Percentiles rank a stretch among this genome's conserved stretches.
Conservation (phyloP, 441 rosid genomes). For the Monsonia emarginata region DNA sequence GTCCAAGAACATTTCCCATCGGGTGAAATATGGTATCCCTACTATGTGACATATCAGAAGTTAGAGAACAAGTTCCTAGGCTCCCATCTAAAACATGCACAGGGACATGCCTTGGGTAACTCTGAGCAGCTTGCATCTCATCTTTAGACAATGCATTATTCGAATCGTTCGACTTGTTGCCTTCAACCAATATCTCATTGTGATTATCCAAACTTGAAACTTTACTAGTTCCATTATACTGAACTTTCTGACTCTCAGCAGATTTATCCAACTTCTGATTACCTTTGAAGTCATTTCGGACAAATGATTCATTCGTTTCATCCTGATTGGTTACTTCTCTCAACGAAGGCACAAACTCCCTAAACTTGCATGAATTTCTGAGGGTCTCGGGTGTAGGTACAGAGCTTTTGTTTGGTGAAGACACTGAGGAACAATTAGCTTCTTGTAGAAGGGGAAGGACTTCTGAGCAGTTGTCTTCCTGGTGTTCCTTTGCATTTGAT, state of each 20-base stretch:
- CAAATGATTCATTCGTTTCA: conserved; percentile 23
- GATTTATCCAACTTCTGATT: conserved; percentile 29
- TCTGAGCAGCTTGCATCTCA: conserved; percentile 41
- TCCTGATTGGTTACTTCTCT: conserved; percentile 35
- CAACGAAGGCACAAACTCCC: conserved; percentile 41
- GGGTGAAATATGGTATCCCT: conserved; percentile 47
- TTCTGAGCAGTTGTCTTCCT: conserved; percentile 58
- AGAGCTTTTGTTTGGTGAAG: conserved; percentile 40
- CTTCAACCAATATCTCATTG: conserved; percentile 31
- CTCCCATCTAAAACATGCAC: conserved; percentile 56
- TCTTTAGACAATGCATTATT: conserved; percentile 27
- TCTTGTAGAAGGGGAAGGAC: conserved; percentile 40
- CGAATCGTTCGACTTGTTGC: conserved; percentile 24
- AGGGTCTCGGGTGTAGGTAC: conserved; percentile 23
- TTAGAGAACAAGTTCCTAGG: conserved; percentile 33
- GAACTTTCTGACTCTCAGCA: conserved; percentile 34
- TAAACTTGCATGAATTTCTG: conserved; percentile 35
- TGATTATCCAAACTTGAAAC: conserved; percentile 32
- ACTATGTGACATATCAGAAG: conserved; percentile 41
- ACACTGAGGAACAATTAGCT: conserved; percentile 41
- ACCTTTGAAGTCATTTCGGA: conserved; percentile 25
- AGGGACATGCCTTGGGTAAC: conserved; percentile 58
- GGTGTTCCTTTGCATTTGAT: conserved; percentile 41
- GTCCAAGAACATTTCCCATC: conserved; percentile 38
- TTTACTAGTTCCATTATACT: conserved; percentile 40